Percentiles rank a stretch among this genome's conserved stretches.
These are phyloP conservation scores for Cladophialophora yegresii DNA, from an alignment of 2,329 filamentous ascomycete species.

Conservation along the genomic window DNA sequence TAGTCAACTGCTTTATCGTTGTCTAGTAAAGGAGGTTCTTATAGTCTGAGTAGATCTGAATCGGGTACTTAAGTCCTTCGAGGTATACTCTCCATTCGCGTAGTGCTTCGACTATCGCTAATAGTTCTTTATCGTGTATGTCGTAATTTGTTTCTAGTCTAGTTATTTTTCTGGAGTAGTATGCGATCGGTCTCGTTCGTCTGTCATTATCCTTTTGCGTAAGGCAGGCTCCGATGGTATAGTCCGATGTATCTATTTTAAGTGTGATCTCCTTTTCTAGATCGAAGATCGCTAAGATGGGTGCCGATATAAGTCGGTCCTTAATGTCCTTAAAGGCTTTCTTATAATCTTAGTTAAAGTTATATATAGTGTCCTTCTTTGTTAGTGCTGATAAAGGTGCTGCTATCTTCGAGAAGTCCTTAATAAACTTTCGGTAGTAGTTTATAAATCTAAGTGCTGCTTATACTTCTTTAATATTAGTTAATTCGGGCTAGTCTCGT, in stretches of 20 bases:
- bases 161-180: background rate
- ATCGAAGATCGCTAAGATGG: slow-evolving; percentile 30
- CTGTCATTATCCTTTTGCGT: slow-evolving; percentile 13
- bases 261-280: slow-evolving; percentile 13
- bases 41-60: slow-evolving; percentile 31
- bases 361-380: background rate
- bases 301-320: background rate
- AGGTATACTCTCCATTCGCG: slow-evolving; percentile 33
- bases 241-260: slow-evolving; percentile 27
- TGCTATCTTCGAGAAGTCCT: background rate
- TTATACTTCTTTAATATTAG: slow-evolving; percentile 1
- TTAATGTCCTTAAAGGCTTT: slow-evolving; percentile 12
- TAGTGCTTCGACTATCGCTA: no score
- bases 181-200: slow-evolving; percentile 22
- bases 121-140: no score
- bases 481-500: background rate
- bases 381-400: background rate
- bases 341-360: slow-evolving; percentile 12
- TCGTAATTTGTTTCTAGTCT: no score
- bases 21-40: slow-evolving; percentile 32
- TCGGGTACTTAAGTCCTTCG: slow-evolving; percentile 5
- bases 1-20: slow-evolving; percentile 1
- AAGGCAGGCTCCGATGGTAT: slow-evolving; percentile 17
- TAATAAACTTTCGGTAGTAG: slow-evolving; percentile 8
- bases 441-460: background rate